Conservation (phyloP, 129 eudicot genomes). For the Smallanthus sonchifolius region DNA sequence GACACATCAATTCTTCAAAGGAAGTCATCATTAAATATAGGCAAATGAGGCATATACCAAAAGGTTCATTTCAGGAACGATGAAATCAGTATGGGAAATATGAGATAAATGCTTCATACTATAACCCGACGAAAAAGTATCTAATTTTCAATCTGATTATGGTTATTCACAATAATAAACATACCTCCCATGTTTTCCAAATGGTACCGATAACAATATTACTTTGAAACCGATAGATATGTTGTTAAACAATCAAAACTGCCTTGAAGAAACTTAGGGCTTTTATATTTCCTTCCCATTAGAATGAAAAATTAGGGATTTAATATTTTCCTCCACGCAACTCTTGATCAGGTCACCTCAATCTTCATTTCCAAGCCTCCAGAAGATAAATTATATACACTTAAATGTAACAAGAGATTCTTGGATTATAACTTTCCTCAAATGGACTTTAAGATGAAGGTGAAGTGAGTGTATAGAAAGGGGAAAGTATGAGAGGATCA, state of each 20-base stretch:
- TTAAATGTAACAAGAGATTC: slow-evolving; percentile 5
- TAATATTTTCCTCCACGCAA: not conserved
- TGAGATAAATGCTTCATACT: not conserved
- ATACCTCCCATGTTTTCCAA: slow-evolving; percentile 33
- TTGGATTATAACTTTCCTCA: slow-evolving; percentile 17
- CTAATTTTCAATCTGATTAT: slow-evolving; percentile 8
- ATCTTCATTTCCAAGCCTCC: slow-evolving; percentile 15
- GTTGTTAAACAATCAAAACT: not conserved
- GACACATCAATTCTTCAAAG: slow-evolving; percentile 7
- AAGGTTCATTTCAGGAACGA: not conserved
- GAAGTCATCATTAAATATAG: not conserved
- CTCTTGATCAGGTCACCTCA: slow-evolving; percentile 7
- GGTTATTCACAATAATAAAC: slow-evolving; percentile 12
- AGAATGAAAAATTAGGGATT: slow-evolving; percentile 9
- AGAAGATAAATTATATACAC: not conserved
- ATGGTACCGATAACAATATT: not conserved
- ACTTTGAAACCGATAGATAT: slow-evolving; percentile 3
- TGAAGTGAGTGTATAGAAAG: slow-evolving; percentile 6
- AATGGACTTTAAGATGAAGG: slow-evolving; percentile 19
- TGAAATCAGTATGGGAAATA: slow-evolving; percentile 3
- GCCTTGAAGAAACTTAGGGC: not conserved
- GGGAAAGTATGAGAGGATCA: slow-evolving; percentile 11
- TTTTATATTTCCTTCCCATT: not conserved
- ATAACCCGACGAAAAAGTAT: slow-evolving; percentile 8
- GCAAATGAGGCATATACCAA: slow-evolving; percentile 3